Percentiles rank a stretch among this genome's conserved stretches.
Evolutionary conservation across 805 yeast species (phyloP).

Genomic region (Suhomyces xylopsoci): DNA sequence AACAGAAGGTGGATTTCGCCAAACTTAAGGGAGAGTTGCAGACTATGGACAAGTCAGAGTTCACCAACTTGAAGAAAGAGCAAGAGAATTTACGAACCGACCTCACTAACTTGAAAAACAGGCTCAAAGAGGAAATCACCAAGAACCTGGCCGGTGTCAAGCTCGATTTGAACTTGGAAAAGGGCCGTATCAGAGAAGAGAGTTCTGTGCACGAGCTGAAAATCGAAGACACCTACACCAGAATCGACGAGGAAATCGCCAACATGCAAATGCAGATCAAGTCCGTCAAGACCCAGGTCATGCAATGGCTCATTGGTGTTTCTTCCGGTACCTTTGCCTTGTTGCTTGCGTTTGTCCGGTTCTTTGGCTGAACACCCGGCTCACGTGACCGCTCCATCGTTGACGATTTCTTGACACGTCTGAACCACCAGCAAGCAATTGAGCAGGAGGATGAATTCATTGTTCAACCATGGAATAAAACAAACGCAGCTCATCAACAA

Average conservation of each 20-base stretch:
- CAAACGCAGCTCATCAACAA: constrained; percentile 71
- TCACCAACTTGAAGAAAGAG: constrained; percentile 76
- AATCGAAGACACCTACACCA: constrained; percentile 90
- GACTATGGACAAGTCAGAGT: constrained; percentile 82
- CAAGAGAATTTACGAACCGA: constrained; percentile 82
- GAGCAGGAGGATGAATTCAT: constrained; percentile 54
- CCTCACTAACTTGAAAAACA: constrained; percentile 78
- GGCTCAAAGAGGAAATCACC: constrained; percentile 86
- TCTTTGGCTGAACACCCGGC: constrained; percentile 49
- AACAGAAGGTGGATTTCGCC: constrained; percentile 95
- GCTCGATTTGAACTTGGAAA: constrained; percentile 86
- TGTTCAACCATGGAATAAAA: constrained; percentile 86
- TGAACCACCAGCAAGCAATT: not conserved
- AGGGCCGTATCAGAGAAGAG: constrained; percentile 94
- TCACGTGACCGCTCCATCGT: not conserved
- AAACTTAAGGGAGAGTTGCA: constrained; percentile 90
- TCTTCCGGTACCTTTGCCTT: constrained; percentile 97
- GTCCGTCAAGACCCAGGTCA: constrained; percentile 90
- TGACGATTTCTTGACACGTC: constrained; percentile 1
- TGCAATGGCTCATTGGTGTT: constrained; percentile 98
- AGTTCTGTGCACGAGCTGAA: constrained; percentile 88
- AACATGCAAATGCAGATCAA: constrained; percentile 95
- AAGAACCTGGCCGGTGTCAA: constrained; percentile 88
- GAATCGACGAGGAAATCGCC: constrained; percentile 92
- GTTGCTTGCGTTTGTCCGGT: constrained; percentile 84